Evolutionary conservation across 305 asterid species (phyloP).

Genomic region (Fraxinus albicans): DNA sequence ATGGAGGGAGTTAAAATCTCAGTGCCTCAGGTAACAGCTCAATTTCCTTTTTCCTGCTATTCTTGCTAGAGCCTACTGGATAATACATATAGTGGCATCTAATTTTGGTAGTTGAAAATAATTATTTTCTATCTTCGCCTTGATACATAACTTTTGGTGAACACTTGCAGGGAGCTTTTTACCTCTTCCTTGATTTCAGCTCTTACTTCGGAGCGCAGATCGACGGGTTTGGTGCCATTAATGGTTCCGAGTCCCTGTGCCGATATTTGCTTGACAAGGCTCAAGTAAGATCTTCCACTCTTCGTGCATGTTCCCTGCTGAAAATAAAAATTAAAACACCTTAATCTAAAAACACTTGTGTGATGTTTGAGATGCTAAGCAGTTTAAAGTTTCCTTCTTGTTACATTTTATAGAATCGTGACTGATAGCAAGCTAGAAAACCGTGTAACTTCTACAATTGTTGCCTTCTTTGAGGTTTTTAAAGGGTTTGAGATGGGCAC

Average conservation of each 20-base stretch:
- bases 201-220: constrained; percentile 59
- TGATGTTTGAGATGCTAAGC: not conserved
- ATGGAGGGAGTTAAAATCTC: constrained; percentile 70
- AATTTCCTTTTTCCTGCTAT: not conserved
- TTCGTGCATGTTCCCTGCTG: not conserved
- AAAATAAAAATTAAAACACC: not conserved
- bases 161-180: constrained; percentile 79
- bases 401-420: not conserved
- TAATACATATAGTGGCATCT: not conserved
- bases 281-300: constrained; percentile 49
- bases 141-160: constrained; percentile 3
- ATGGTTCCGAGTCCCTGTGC: constrained; percentile 77
- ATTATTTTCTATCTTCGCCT: not conserved
- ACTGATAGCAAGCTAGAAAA: not conserved
- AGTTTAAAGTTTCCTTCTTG: not conserved
- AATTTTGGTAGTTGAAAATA: not conserved
- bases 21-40: constrained; percentile 66
- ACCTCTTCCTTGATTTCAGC: constrained; percentile 85
- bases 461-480: not conserved
- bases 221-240: constrained; percentile 64
- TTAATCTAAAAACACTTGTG: not conserved
- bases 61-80: not conserved
- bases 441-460: not conserved
- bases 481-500: not conserved
- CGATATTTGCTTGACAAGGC: constrained; percentile 81